phyloP scores from a whole-genome alignment of 2,329 filamentous ascomycete species.

The Penicillium sp. region DNA sequence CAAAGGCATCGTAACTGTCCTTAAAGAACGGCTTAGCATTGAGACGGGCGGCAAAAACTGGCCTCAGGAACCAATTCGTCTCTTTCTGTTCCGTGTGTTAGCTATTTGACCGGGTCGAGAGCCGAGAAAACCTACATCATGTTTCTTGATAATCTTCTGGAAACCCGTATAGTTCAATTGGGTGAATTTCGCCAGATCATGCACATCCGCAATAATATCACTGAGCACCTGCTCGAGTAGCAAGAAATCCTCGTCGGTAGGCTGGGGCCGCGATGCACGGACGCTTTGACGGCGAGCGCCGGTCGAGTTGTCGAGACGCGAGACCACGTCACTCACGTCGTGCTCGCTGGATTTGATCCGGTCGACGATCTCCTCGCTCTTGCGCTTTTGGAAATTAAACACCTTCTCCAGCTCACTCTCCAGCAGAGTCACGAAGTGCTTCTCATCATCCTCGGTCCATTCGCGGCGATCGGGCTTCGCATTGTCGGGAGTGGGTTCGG shows the following conservation, averaged over 20 bases:
- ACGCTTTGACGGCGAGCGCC: conserved; percentile 30
- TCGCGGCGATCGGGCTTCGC: conserved; percentile 52
- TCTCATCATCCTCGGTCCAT: conserved; percentile 92
- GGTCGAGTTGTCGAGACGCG: conserved; percentile 57
- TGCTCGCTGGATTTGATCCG: conserved; percentile 82
- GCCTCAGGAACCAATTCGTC: conserved; percentile 87
- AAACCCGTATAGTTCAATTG: conserved; percentile 98
- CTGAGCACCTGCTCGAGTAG: conserved; percentile 90
- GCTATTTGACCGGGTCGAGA: background rate
- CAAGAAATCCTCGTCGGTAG: conserved; percentile 88
- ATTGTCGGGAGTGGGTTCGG: conserved; percentile 44
- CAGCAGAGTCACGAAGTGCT: conserved; percentile 76
- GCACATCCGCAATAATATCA: conserved; percentile 97
- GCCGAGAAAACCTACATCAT: conserved; percentile 63
- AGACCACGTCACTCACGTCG: conserved; percentile 84
- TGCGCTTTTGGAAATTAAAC: conserved; percentile 94
- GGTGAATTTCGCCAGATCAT: conserved; percentile 96
- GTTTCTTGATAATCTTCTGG: conserved; percentile 99
- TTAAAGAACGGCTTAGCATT: conserved; percentile 98
- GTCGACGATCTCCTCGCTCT: conserved; percentile 90
- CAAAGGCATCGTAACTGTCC: conserved; percentile 95
- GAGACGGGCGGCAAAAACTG: conserved; percentile 90
- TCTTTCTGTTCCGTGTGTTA: conserved; percentile 62
- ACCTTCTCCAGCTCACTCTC: conserved; percentile 96
- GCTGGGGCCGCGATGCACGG: conserved; percentile 34